Conservation (phyloP, 2,329 filamentous ascomycete genomes). For the Coniochaeta sp. region DNA sequence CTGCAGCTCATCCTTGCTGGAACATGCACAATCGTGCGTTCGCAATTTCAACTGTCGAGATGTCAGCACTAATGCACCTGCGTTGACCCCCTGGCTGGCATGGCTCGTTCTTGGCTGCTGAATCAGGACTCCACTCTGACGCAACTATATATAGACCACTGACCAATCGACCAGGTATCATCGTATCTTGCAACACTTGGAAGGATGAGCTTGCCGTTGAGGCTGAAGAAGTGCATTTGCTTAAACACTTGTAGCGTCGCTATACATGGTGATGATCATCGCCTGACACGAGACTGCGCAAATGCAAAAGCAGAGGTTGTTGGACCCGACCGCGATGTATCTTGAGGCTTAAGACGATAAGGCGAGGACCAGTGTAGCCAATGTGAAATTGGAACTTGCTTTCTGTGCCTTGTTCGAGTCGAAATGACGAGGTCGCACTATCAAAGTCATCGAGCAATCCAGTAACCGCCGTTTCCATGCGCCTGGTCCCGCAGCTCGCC, state of each 20-base stretch:
- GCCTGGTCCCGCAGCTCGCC: conserved; percentile 38
- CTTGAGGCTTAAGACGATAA: not conserved
- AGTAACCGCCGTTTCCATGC: conserved; percentile 41
- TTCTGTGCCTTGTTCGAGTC: not conserved
- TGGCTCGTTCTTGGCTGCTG: not conserved
- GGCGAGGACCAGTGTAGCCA: not conserved
- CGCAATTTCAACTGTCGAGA: not conserved
- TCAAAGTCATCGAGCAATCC: conserved; percentile 27
- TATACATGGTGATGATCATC: not conserved
- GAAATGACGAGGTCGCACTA: not conserved
- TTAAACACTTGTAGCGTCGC: no score
- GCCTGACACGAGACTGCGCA: not conserved
- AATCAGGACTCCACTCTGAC: not conserved
- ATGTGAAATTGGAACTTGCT: not conserved
- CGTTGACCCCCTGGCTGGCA: not conserved
- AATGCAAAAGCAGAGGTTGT: no score
- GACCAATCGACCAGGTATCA: not conserved
- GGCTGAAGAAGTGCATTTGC: not conserved
- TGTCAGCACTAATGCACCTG: not conserved
- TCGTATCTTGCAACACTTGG: not conserved
- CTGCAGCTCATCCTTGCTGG: not conserved
- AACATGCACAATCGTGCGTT: not conserved
- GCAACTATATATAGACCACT: not conserved
- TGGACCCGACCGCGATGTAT: not conserved
- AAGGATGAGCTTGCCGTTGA: not conserved